Evolutionary conservation across 225 moss, liverwort and hornwort genomes (phyloP).

Genomic region (Takakia lepidozioides): DNA sequence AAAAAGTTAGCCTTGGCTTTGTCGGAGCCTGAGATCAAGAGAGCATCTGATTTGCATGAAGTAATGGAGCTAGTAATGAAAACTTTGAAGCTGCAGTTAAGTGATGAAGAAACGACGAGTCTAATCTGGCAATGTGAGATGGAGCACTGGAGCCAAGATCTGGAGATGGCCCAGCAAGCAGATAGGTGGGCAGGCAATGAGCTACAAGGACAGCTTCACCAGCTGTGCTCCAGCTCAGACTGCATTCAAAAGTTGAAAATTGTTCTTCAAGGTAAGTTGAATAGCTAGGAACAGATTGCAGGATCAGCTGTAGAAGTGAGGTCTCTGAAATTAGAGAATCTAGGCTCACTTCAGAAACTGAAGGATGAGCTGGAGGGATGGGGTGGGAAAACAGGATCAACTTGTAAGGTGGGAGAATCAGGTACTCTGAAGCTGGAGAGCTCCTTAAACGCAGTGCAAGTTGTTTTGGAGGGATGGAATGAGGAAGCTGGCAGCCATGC

Average conservation of each 20-base stretch:
- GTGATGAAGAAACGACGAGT: constrained; percentile 26
- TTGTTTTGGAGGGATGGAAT: constrained; percentile 35
- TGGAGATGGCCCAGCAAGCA: constrained; percentile 45
- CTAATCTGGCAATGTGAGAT: constrained; percentile 34
- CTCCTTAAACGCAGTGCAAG: constrained; percentile 29
- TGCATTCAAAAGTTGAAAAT: constrained; percentile 26
- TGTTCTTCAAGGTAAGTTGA: constrained; percentile 38
- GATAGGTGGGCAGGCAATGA: constrained; percentile 20
- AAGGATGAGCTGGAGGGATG: constrained; percentile 26
- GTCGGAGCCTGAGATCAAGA: constrained; percentile 36
- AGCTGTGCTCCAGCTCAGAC: constrained; percentile 25
- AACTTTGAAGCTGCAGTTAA: constrained; percentile 37
- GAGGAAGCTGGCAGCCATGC: constrained; percentile 12
- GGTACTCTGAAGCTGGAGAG: constrained; percentile 22
- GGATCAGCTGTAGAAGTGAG: constrained; percentile 40
- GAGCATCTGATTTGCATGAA: constrained; percentile 32
- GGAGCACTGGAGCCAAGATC: constrained; percentile 50
- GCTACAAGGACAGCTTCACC: constrained; percentile 24
- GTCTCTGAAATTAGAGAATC: too few relatives aligned
- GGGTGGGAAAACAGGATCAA: constrained; percentile 22
- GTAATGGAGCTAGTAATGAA: constrained; percentile 59
- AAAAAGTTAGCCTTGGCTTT: constrained; percentile 26
- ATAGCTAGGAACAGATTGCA: constrained; percentile 21
- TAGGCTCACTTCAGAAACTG: constrained; percentile 40
- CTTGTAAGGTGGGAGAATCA: constrained; percentile 31